A percentile compares a stretch with the other conserved stretches of the same genome.
phyloP scores from a whole-genome alignment of 176 grass and related monocot species.

The Aechmea fasciata region DNA sequence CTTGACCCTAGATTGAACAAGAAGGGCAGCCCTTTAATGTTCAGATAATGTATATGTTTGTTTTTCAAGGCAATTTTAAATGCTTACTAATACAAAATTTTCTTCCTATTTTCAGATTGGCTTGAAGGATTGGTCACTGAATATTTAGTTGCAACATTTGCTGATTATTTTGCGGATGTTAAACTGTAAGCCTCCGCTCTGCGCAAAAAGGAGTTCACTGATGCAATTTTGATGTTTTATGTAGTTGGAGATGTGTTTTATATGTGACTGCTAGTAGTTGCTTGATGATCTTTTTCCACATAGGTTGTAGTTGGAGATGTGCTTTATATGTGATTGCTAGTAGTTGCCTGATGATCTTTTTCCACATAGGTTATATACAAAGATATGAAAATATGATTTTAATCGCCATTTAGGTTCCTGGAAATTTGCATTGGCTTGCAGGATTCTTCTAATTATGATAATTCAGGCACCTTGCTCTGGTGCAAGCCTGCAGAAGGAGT shows the following conservation, averaged over 20 bases:
- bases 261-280: constrained; percentile 13
- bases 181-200: constrained; percentile 69
- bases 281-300: constrained; percentile 3
- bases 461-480: no score
- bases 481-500: no score
- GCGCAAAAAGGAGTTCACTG: background rate
- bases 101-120: constrained; percentile 60
- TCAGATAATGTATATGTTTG: background rate
- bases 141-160: constrained; percentile 87
- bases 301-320: background rate
- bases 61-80: background rate
- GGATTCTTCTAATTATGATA: no score
- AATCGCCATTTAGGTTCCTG: no score
- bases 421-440: no score
- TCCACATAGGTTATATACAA: background rate
- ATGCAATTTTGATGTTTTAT: background rate
- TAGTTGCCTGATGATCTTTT: constrained; percentile 7
- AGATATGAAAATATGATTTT: no score
- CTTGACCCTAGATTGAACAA: background rate
- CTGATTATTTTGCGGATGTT: constrained; percentile 89
- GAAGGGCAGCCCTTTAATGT: background rate
- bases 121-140: constrained; percentile 69
- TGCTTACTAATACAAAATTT: background rate
- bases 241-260: background rate
- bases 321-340: constrained; percentile 3